Base-by-base conservation (phyloP, 2,329 filamentous ascomycete species). In the Arthrocladium fulminans region DNA sequence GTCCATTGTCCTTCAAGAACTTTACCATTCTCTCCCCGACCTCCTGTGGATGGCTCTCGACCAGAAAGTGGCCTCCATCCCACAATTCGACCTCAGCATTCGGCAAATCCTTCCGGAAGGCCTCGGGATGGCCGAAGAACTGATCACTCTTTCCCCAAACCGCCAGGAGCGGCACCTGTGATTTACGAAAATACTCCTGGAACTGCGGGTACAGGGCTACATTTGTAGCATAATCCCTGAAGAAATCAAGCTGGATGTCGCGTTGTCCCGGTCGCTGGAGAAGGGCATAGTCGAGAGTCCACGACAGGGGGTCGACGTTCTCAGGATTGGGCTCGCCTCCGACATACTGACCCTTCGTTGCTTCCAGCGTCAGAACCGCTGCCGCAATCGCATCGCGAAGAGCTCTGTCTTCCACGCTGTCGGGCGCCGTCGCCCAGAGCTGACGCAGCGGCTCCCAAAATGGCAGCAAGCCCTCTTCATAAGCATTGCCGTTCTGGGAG, bases 401-500 rank as follows among this genome's bases (percentile, higher is more conserved):
- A 3, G 53, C 61, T 25, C 41, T 52, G 30, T 57, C 54, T 45
- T 54, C 52, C 4, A 44, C 41, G 8, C 60, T 55, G 3, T 58
- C 50, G 10, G 61, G 57, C 12, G 63, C 57, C 2, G 63, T 66
- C 1, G 62, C 63, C 75, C 75, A 79, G 50, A 72, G 68, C 23
- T 64, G 59, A 43, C 64, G 57, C 23, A 78, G 53, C 0, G 72
- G 70, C 3, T 64, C 65, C 75, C 76, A 79, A 61, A 77, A 75
- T 1, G 61, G 58, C 12, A 70, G 70, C 3, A 81, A 64, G 2
- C 77, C 79, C 54, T 78, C 75, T 3, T 57, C 63, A 56, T 81
- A 82, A 12, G 77, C 77, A 54, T 81, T 83, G 34, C 77, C 79
- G 56, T 80, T 81, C 55, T 82, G 78, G 2, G 70, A 66, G 48